Evolutionary conservation across 495 filamentous ascomycete species (phyloP), one percentile per base, ranked within the genome.

Genomic region (Stereocaulon alpinum): DNA sequence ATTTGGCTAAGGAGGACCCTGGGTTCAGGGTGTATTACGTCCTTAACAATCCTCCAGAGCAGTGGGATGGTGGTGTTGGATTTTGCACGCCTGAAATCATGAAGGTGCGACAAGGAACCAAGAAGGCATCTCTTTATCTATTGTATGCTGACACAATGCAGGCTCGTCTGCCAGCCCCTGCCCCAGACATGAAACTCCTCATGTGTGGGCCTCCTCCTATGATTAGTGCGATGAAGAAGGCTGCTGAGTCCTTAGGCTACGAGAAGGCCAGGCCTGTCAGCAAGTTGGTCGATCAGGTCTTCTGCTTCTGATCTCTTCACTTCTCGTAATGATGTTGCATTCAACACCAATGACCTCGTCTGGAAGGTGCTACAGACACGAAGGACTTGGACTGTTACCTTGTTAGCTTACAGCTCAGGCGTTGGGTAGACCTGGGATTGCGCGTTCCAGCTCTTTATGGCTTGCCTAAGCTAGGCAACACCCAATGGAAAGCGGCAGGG

Each of bases 51-150:
- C 92, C 93, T 18, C 91, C 93, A 12, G 84, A 86, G 75, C 81
- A 78, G 57, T 98, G 93, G 93, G 79, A 78, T 24, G 91, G 92
- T 18, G 90, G 89, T 62, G 86, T 92, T 44, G 93, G 93, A 54
- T 98, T 94, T 67, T 90, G 96, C 45, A 96, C 91, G 10, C 76
- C 86, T 32, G 93, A 97, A 55, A 96, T 97, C 86, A 91, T 98
- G 65, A 88, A 89, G 72, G 91, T 95, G 73, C 61, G 80, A 71
- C 58, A 62, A 58, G 17, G 17, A 29, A 53, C 9, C n/a, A 24
- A 24, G 34, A 12, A 4, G n/a, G 7, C 34, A 4, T 51, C 15
- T 24, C 2, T 37, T 24, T 49, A 41, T 50, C 18, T 34, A 29
- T 40, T 5, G 22, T 24, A 37, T 10, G 30, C 49, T 60, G 14